Conservation (phyloP, 2,329 filamentous ascomycete species). For the Ophioceras dolichostomum region DNA sequence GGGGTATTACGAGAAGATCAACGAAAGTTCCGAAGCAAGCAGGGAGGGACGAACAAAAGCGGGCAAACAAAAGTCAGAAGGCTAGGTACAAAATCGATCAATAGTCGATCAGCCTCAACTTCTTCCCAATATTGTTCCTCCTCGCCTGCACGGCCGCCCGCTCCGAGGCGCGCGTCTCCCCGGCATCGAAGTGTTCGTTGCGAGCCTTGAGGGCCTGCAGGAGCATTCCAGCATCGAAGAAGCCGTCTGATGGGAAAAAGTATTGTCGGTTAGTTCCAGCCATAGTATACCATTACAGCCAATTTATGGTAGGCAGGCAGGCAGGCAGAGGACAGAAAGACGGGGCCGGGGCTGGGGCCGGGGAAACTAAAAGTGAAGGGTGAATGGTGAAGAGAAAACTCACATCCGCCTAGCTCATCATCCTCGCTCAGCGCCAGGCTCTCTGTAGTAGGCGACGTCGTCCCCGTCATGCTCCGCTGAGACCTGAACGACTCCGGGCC, state of each 20-base stretch:
- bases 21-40: too few species aligned
- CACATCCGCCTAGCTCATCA: constrained; percentile 87
- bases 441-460: constrained; percentile 53
- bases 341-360: not conserved
- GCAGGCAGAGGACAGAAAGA: not conserved
- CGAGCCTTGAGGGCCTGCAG: constrained; percentile 74
- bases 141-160: constrained; percentile 45
- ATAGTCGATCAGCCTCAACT: constrained; percentile 58
- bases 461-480: constrained; percentile 30
- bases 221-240: constrained; percentile 95
- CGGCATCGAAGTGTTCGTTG: constrained; percentile 37
- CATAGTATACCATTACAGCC: too few species aligned
- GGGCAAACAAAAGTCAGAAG: too few species aligned
- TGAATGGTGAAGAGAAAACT: too few species aligned
- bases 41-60: too few species aligned
- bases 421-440: constrained; percentile 66
- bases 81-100: too few species aligned
- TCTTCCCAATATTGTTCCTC: constrained; percentile 62
- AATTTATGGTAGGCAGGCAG: too few species aligned
- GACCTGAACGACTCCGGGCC: constrained; percentile 33
- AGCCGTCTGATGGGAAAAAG: constrained; percentile 58
- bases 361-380: constrained; percentile 10
- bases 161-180: constrained; percentile 42
- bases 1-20: too few species aligned
- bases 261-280: too few species aligned